Percentiles rank a stretch among this genome's conserved stretches.
phyloP scores from a whole-genome alignment of 164 flowering plant species.

The Vitis labrusca region DNA sequence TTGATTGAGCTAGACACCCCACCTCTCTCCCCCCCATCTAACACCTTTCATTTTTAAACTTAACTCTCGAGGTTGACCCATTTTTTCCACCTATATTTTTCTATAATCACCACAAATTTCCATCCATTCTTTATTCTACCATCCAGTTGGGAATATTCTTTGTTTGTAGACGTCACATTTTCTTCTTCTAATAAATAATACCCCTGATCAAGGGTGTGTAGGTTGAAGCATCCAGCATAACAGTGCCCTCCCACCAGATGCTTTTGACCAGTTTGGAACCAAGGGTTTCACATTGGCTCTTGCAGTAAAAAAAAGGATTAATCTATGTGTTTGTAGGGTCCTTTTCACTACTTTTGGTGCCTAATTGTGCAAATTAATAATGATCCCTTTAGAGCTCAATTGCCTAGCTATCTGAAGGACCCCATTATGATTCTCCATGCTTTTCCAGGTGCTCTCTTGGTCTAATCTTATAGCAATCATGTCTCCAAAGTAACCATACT shows the following conservation, averaged over 20 bases:
- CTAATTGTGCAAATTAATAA: not conserved
- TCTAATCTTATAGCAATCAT: not conserved
- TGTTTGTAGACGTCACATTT: not conserved
- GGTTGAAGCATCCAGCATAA: no score
- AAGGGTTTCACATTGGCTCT: no score
- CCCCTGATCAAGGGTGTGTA: no score
- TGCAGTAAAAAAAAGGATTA: no score
- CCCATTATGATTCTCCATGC: not conserved
- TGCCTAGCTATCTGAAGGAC: not conserved
- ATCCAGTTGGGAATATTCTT: conserved; percentile 1
- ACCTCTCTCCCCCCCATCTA: conserved; percentile 11
- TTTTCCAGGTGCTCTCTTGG: not conserved
- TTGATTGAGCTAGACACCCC: conserved; percentile 4
- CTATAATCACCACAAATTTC: not conserved
- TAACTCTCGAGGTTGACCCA: conserved; percentile 10
- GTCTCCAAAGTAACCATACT: not conserved
- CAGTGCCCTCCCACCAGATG: no score
- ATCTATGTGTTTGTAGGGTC: no score
- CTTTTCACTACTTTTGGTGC: no score
- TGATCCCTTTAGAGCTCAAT: not conserved
- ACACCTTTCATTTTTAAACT: conserved; percentile 7
- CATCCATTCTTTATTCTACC: not conserved
- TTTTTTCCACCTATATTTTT: not conserved
- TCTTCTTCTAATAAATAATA: no score
- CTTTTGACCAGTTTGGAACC: no score